A percentile compares a stretch with the other conserved stretches of the same genome.
These are phyloP conservation scores for Pyrus pyrifolia DNA, from an alignment of 306 rosid species.

Conservation along the genomic window DNA sequence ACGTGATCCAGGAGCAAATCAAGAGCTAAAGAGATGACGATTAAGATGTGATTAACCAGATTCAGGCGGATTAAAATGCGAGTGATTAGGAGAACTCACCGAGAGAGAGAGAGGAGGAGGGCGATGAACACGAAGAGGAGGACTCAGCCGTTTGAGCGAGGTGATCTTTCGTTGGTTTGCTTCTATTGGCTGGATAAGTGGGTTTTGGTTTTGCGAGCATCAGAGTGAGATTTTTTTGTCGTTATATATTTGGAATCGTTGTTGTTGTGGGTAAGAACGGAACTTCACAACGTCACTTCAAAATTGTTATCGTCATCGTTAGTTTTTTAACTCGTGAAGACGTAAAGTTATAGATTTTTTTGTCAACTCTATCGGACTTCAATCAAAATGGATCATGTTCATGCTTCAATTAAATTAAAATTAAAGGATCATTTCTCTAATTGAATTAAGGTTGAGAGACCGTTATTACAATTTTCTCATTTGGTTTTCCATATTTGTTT, in stretches of 20 bases:
- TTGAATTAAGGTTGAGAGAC: too few relatives aligned
- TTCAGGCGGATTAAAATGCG: neutral
- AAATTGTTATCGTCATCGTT: too few relatives aligned
- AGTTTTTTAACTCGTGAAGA: too few relatives aligned
- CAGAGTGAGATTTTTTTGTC: neutral
- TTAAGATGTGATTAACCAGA: neutral
- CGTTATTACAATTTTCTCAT: too few relatives aligned
- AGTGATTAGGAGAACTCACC: neutral
- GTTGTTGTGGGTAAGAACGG: neutral
- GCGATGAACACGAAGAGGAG: neutral
- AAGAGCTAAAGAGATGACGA: neutral
- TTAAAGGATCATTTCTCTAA: too few relatives aligned
- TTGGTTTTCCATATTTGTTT: too few relatives aligned
- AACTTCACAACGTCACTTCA: too few relatives aligned
- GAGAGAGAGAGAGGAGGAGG: neutral
- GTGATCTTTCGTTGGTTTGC: neutral
- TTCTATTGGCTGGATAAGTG: neutral
- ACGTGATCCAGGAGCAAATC: neutral
- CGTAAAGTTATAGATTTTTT: too few relatives aligned
- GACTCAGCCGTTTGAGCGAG: neutral
- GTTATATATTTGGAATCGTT: neutral
- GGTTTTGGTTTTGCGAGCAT: neutral
- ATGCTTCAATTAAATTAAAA: too few relatives aligned
- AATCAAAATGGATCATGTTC: rapidly evolving
- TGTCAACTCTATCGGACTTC: too few relatives aligned